phyloP scores from a whole-genome alignment of 495 filamentous ascomycete genomes.

The Penicillium canariense region DNA sequence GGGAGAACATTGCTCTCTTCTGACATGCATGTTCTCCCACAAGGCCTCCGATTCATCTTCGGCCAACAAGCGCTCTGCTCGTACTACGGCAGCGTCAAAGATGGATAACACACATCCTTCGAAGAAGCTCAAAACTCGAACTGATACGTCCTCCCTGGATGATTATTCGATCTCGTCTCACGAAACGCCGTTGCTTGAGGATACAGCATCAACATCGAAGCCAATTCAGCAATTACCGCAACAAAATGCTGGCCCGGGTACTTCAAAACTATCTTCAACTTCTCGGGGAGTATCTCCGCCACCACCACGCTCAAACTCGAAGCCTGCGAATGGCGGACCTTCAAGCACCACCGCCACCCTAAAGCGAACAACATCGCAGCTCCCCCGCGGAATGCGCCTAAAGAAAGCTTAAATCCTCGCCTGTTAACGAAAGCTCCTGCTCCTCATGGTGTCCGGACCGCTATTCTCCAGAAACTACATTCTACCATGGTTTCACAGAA shows the following conservation, averaged over 20 bases:
- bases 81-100: background rate
- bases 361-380: constrained; percentile 4
- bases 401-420: constrained; percentile 73
- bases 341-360: constrained; percentile 8
- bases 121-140: constrained; percentile 9
- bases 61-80: background rate
- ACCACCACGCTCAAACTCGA: constrained; percentile 21
- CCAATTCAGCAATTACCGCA: background rate
- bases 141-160: background rate
- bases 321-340: constrained; percentile 10
- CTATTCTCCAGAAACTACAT: constrained; percentile 71
- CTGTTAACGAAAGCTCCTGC: constrained; percentile 70
- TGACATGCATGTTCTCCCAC: constrained; percentile 63
- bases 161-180: background rate
- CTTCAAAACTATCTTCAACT: constrained; percentile 18
- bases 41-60: constrained; percentile 12
- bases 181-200: background rate
- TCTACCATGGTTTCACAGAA: constrained; percentile 72
- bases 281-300: constrained; percentile 44
- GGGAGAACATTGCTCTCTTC: constrained; percentile 51
- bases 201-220: background rate
- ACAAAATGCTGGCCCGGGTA: background rate
- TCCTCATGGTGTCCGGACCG: constrained; percentile 61
- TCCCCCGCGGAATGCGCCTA: constrained; percentile 36
- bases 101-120: background rate